phyloP scores from a whole-genome alignment of 2,329 filamentous ascomycete genomes.

The Stagonosporopsis cucurbitacearum region DNA sequence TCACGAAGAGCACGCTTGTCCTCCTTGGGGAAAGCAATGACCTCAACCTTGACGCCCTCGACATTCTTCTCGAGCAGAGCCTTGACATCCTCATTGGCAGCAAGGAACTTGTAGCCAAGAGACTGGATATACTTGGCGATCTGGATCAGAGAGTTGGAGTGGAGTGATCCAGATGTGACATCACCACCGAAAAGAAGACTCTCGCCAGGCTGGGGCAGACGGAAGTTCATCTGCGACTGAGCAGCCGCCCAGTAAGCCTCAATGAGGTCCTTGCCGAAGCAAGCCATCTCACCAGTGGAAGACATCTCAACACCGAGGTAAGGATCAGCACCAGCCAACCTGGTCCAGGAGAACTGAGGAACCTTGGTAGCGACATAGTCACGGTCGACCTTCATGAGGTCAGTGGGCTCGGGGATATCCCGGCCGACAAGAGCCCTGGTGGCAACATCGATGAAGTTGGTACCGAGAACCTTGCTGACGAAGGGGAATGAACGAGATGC shows the following conservation, averaged over 20 bases:
- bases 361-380: slow-evolving; percentile 97
- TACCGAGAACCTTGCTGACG: slow-evolving; percentile 93
- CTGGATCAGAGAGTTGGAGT: slow-evolving; percentile 71
- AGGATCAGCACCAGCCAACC: slow-evolving; percentile 93
- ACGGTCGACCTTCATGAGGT: slow-evolving; percentile 87
- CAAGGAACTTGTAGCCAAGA: slow-evolving; percentile 93
- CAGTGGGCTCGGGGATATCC: slow-evolving; percentile 81
- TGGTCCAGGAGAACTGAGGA: slow-evolving; percentile 98
- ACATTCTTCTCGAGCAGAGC: slow-evolving; percentile 75
- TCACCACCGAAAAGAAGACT: slow-evolving; percentile 95
- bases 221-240: slow-evolving; percentile 99
- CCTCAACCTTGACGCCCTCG: slow-evolving; percentile 76
- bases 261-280: slow-evolving; percentile 93
- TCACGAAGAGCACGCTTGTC: slow-evolving; percentile 95
- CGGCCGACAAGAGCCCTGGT: slow-evolving; percentile 89
- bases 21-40: slow-evolving; percentile 95
- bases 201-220: slow-evolving; percentile 90
- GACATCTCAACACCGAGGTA: slow-evolving; percentile 99
- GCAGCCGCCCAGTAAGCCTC: slow-evolving; percentile 98
- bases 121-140: slow-evolving; percentile 88
- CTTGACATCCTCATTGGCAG: slow-evolving; percentile 83
- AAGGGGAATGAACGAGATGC: slow-evolving; percentile 98
- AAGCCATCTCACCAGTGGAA: slow-evolving; percentile 96
- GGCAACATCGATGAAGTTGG: slow-evolving; percentile 95
- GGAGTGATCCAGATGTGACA: slow-evolving; percentile 52